Percentiles rank a stretch among this genome's conserved stretches.
Conservation (phyloP, 2,329 filamentous ascomycete genomes). For the Pseudogymnoascus sp. region DNA sequence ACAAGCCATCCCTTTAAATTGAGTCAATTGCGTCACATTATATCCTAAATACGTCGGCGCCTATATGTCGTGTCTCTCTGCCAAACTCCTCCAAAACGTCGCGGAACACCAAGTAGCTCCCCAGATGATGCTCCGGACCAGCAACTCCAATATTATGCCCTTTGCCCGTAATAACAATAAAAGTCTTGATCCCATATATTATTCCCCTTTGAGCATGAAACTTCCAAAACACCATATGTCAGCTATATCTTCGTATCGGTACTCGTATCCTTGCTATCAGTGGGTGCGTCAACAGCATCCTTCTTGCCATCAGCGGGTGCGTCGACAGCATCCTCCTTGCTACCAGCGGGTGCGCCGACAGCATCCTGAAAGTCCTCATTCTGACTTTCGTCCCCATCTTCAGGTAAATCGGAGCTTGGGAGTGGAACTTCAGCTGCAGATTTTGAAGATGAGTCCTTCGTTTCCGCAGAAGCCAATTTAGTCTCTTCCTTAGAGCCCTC, state of each 20-base stretch:
- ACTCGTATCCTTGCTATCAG: background rate
- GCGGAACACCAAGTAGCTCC: background rate
- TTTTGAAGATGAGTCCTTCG: background rate
- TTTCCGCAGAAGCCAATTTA: background rate
- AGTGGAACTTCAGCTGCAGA: background rate
- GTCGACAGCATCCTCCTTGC: background rate
- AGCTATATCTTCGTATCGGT: conserved; percentile 2
- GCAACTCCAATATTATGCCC: conserved; percentile 2
- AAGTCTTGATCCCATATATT: background rate
- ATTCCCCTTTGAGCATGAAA: background rate
- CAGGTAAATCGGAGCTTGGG: background rate
- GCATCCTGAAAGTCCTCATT: background rate
- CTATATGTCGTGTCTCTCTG: background rate
- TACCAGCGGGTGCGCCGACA: background rate
- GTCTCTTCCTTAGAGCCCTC: background rate
- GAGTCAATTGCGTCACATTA: background rate
- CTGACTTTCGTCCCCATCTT: background rate
- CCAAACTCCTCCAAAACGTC: background rate
- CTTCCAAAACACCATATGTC: background rate
- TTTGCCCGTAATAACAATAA: background rate
- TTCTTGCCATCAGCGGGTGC: background rate
- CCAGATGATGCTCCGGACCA: background rate
- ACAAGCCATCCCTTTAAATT: background rate
- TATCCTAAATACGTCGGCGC: background rate
- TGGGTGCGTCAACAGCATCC: background rate